Evolutionary conservation across 2,329 filamentous ascomycete species (phyloP), one percentile per base, ranked within the genome.

Genomic region (Talaromyces piceae): DNA sequence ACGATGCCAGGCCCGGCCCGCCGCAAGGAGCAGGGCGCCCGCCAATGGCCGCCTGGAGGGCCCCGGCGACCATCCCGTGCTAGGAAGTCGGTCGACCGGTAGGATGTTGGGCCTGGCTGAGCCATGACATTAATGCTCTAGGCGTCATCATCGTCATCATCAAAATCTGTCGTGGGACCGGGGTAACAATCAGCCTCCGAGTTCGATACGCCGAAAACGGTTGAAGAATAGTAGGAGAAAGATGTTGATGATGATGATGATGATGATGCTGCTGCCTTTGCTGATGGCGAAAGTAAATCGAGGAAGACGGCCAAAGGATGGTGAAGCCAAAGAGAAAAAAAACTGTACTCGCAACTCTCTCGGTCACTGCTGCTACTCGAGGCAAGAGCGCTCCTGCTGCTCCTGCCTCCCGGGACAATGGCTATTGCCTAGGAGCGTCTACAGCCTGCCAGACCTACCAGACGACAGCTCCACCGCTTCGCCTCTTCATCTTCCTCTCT

Each of bases 1-100:
- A 45, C 50, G 31, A 33, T 52, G 45, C 28, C 45, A 47, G 50
- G 50, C 27, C 50, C 50, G 50, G 50, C 50, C 50, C 50, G 50
- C 50, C n/a, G 50, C 41, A 52, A 37, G 22, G 41, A 47, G 50
- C 45, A 52, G 47, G 50, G 37, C 37, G 48, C 22, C 39, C 39
- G 23, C 39, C 39, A 43, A 43, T 43, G 39, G 39, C 39, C 20
- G 39, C 12, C 16, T 37, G 7, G 31, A 3, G 33, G 33, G 16
- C 7, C 33, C 16, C 33, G 33, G 33, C 33, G 33, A 37, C 33
- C 33, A 37, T 37, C 33, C 33, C 33, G 5, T 37, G 33, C 33
- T 37, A 37, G 33, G 33, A 37, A 37, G 33, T 37, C 33, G 33
- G 33, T 37, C 33, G 33, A 37, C n/a, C 13, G 33, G n/a, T 18